A percentile compares a stretch with the other conserved stretches of the same genome.
Evolutionary conservation across 495 filamentous ascomycete species (phyloP).

Genomic region (Aspergillus nanangensis): DNA sequence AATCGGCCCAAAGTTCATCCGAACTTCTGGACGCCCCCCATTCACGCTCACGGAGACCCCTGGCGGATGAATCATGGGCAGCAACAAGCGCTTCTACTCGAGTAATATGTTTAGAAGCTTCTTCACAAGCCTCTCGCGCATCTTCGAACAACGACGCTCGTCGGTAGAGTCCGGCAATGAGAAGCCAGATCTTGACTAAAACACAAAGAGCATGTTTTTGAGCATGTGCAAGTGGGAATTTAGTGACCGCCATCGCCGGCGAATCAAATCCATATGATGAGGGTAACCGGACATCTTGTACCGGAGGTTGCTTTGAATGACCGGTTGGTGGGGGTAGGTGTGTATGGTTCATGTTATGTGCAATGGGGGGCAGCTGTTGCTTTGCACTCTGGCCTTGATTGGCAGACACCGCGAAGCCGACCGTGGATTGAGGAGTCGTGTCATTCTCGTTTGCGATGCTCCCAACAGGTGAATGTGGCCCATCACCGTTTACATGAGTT

Average conservation of each 20-base stretch:
- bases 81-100: constrained; percentile 39
- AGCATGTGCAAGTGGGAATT: constrained; percentile 33
- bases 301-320: constrained; percentile 44
- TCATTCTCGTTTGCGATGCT: constrained; percentile 9
- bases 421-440: constrained; percentile 20
- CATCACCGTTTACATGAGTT: constrained; percentile 13
- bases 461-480: constrained; percentile 9
- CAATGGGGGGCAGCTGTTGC: constrained; percentile 41
- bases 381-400: constrained; percentile 21
- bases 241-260: constrained; percentile 33
- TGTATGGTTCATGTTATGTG: constrained; percentile 45
- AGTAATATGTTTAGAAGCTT: constrained; percentile 68
- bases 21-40: constrained; percentile 74
- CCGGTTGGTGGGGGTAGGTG: constrained; percentile 39
- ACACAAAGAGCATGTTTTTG: constrained; percentile 56
- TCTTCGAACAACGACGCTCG: constrained; percentile 74
- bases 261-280: constrained; percentile 40
- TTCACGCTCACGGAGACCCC: constrained; percentile 52
- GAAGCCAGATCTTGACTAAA: constrained; percentile 81
- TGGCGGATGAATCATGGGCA: constrained; percentile 44
- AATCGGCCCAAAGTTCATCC: constrained; percentile 77
- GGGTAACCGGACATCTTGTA: constrained; percentile 50
- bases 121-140: constrained; percentile 69
- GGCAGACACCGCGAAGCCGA: constrained; percentile 39
- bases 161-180: constrained; percentile 82